These are phyloP conservation scores for Arthrobotrys entomopaga DNA, from an alignment of 2,329 filamentous ascomycete genomes.

Conservation along the genomic window DNA sequence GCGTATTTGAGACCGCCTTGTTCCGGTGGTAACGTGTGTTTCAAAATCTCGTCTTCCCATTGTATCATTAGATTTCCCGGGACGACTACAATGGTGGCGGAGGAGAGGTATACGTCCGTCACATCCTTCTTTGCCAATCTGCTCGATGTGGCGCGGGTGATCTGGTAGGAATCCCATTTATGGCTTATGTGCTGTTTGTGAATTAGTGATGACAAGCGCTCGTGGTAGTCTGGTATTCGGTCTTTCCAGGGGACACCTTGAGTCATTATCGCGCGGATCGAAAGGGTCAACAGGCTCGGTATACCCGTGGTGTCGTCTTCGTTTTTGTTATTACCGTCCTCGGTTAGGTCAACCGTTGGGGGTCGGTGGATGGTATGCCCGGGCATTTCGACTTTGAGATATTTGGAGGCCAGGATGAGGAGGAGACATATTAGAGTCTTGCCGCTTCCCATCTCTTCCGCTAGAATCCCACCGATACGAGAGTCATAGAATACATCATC, in stretches of 20 bases:
- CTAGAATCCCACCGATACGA: slow-evolving; percentile 77
- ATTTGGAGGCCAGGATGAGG: slow-evolving; percentile 78
- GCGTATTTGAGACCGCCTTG: slow-evolving; percentile 59
- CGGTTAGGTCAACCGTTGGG: neutral
- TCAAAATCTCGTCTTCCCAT: slow-evolving; percentile 82
- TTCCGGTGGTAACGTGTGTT: slow-evolving; percentile 70
- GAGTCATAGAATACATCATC: slow-evolving; percentile 70
- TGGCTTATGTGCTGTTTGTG: slow-evolving; percentile 6
- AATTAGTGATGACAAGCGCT: slow-evolving; percentile 12
- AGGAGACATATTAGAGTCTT: slow-evolving; percentile 89
- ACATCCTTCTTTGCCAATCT: neutral
- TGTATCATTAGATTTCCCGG: slow-evolving; percentile 85
- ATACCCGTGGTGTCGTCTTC: slow-evolving; percentile 61
- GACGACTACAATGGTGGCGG: slow-evolving; percentile 79
- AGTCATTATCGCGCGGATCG: slow-evolving; percentile 74
- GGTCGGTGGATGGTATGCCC: slow-evolving; percentile 60
- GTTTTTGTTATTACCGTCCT: neutral
- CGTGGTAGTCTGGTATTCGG: slow-evolving; percentile 28
- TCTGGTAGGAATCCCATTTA: slow-evolving; percentile 32
- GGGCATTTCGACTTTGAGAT: slow-evolving; percentile 74
- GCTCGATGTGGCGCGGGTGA: slow-evolving; percentile 14
- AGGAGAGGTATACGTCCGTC: slow-evolving; percentile 70
- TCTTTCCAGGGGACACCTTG: slow-evolving; percentile 75
- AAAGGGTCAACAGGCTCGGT: slow-evolving; percentile 78
- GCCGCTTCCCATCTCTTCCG: slow-evolving; percentile 82